Conservation (phyloP, 257 asterid genomes). For the Solanum corneliomulleri region DNA sequence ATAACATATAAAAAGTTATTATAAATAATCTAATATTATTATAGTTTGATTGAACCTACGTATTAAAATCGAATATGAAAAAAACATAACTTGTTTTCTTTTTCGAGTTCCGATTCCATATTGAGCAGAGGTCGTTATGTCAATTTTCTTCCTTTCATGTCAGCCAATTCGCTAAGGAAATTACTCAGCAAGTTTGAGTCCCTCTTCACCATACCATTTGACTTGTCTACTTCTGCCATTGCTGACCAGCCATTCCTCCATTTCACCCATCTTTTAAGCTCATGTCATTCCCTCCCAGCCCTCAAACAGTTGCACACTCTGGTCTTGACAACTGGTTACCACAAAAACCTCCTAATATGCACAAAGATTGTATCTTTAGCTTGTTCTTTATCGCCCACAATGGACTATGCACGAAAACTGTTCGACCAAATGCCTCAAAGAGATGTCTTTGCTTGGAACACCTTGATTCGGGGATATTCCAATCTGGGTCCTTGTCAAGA, state of each 20-base stretch:
- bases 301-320: constrained; percentile 2
- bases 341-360: neutral
- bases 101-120: too few relatives aligned
- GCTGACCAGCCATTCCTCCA: neutral
- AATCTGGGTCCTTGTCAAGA: constrained; percentile 6
- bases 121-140: neutral
- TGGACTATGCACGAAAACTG: neutral
- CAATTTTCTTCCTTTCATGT: neutral
- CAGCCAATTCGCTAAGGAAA: neutral
- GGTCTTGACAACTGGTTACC: constrained; percentile 1
- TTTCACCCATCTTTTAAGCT: neutral
- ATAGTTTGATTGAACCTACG: too few relatives aligned
- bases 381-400: neutral
- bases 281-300: neutral
- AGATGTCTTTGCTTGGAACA: constrained; percentile 4
- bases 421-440: neutral
- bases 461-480: constrained; percentile 9
- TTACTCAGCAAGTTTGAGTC: neutral
- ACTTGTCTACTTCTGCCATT: neutral
- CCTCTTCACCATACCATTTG: neutral
- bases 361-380: neutral
- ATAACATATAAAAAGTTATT: too few relatives aligned
- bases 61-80: too few relatives aligned
- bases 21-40: too few relatives aligned
- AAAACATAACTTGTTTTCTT: too few relatives aligned